Base-by-base conservation (phyloP, 345 rosid species). In the Viola odorata region DNA sequence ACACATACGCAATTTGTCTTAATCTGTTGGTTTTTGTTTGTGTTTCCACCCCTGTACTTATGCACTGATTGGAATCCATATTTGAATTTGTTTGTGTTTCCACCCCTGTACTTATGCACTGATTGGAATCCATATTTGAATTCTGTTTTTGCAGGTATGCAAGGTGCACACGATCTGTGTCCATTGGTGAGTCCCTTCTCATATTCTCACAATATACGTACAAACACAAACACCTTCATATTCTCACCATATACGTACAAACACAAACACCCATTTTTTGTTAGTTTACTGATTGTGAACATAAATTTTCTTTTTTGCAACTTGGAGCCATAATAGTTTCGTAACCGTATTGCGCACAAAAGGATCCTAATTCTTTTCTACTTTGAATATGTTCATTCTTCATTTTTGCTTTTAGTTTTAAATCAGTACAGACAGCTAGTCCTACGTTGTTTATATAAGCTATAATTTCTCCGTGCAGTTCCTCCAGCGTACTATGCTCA, bases 401-500 rank as follows among this genome's bases (percentile, higher is more conserved):
- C n/a, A n/a, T n/a, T n/a, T n/a, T n/a, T n/a, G n/a, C n/a, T n/a
- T n/a, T n/a, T n/a, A n/a, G n/a, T n/a, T n/a, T n/a, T n/a, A n/a
- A n/a, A n/a, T n/a, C n/a, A n/a, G n/a, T n/a, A n/a, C n/a, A n/a
- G n/a, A n/a, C n/a, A n/a, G n/a, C n/a, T n/a, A n/a, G n/a, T n/a
- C n/a, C n/a, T n/a, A n/a, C n/a, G n/a, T n/a, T n/a, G n/a, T n/a
- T n/a, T n/a, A n/a, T n/a, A n/a, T n/a, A n/a, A n/a, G n/a, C n/a
- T n/a, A n/a, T n/a, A n/a, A n/a, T n/a, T n/a, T 14, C 53, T 41
- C 6, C 58, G 56, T 72, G 66, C 82, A 94, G 99, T 94, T 45
- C 99, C 99, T 4, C 99, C 97, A 11, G 99, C 97, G 1, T 94
- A 94, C 56, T 90, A 94, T 67, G 99, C 99, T 1, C 99, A 94